Evolutionary conservation across 495 filamentous ascomycete species (phyloP).

Genomic region (Elasticomyces elasticus): DNA sequence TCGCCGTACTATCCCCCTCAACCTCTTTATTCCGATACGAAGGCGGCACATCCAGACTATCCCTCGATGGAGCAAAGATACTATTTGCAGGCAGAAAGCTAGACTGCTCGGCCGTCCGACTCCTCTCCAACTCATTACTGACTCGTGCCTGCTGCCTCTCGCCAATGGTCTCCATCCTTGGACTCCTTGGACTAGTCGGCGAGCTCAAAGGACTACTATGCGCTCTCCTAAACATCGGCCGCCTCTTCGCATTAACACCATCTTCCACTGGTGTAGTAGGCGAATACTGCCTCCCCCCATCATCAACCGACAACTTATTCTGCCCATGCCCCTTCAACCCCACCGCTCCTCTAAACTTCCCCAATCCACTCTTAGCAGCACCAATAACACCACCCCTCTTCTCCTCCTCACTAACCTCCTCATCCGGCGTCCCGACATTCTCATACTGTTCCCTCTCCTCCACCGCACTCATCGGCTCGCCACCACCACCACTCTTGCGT

Average conservation of each 20-base stretch:
- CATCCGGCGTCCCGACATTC: conserved; percentile 13
- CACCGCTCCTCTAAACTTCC: conserved; percentile 75
- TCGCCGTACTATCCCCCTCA: background rate
- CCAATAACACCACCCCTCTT: conserved; percentile 57
- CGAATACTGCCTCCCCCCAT: background rate
- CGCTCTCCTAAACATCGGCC: conserved; percentile 7
- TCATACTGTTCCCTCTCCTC: conserved; percentile 4
- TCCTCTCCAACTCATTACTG: background rate
- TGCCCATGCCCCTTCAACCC: conserved; percentile 49
- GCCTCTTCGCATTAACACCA: background rate
- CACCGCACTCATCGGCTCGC: background rate
- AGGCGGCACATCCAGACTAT: background rate
- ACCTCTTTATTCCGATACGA: background rate
- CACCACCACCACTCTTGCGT: conserved; percentile 26
- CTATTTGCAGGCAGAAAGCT: too few species aligned
- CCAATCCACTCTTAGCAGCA: conserved; percentile 71
- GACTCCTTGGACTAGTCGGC: conserved; percentile 16
- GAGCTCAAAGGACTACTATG: conserved; percentile 9
- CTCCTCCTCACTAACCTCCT: conserved; percentile 49
- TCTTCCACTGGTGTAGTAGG: conserved; percentile 12
- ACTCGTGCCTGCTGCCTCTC: background rate
- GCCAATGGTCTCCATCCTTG: background rate
- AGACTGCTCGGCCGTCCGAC: background rate
- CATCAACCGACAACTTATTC: conserved; percentile 27
- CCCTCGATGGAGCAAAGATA: background rate